Evolutionary conservation across 2,329 filamentous ascomycete genomes (phyloP), one percentile per base, ranked within the genome.

Genomic region (Metarhizium rileyi): DNA sequence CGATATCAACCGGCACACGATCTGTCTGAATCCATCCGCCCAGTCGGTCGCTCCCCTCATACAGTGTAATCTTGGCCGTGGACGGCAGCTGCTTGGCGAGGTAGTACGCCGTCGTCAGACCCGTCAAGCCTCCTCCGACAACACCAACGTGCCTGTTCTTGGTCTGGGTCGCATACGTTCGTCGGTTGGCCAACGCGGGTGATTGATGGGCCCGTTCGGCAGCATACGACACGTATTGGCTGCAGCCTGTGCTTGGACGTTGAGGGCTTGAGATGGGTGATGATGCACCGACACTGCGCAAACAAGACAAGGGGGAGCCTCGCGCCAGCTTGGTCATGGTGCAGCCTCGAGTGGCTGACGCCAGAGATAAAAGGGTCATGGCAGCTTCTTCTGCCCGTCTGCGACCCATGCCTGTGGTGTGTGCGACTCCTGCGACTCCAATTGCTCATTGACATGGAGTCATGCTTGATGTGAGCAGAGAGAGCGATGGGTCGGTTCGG

Each of bases 21-120:
- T 83, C 76, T 2, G 86, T 89, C 54, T 81, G 71, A 38, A 97
- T 73, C 90, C 90, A 97, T 43, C 93, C 93, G 41, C 93, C 93
- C 1, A 91, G 65, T 20, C 81, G 75, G 22, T 77, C 63, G 26
- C 73, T 77, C 20, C 77, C 77, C 65, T 98, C 93, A 66, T 89
- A 95, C 9, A 98, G 63, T 0, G 87, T 93, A 59, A 98, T 82
- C 47, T 81, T 80, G 30, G 81, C 75, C 50, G 76, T 73, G 44
- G 66, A 52, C 4, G 83, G 80, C n/a, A 86, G 76, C 59, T 83
- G 73, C 56, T 80, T 79, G 12, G 82, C 74, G 42, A 95, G 73
- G 65, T 87, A 90, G 70, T 87, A 88, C 27, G 89, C 88, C 36
- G 83, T 77, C 33, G 84, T 79, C 44, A 95, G 77, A 46, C 90